A percentile compares a stretch with the other conserved stretches of the same genome.
These are phyloP conservation scores for Phytomonas sp. DNA, from an alignment of 208 protist species.

Conservation along the genomic window DNA sequence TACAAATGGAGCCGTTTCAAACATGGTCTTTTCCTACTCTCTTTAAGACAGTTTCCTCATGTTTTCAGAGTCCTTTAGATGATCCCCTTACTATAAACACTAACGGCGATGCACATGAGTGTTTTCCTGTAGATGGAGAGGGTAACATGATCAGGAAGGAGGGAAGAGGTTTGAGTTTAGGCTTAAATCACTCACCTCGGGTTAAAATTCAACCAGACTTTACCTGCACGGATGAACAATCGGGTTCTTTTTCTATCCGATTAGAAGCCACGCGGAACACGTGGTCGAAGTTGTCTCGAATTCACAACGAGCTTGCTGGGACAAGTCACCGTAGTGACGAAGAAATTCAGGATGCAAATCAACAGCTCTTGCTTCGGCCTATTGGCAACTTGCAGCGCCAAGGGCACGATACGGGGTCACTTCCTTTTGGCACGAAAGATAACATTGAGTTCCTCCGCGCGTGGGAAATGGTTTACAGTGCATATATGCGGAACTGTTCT, in stretches of 20 bases:
- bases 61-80: background rate
- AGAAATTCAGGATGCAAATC: background rate
- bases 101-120: background rate
- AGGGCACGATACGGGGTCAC: background rate
- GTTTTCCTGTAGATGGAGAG: background rate
- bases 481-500: background rate
- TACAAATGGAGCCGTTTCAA: slow-evolving; percentile 4
- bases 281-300: background rate
- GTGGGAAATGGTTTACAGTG: background rate
- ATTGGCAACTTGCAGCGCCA: background rate
- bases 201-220: background rate
- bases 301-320: background rate
- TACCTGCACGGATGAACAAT: background rate
- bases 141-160: background rate
- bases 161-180: background rate
- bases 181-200: background rate
- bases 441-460: background rate
- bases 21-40: slow-evolving; percentile 2
- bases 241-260: background rate
- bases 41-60: background rate
- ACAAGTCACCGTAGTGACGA: background rate
- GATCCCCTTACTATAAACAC: background rate
- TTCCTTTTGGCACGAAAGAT: background rate
- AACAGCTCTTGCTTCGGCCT: background rate
- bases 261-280: background rate